A percentile compares a stretch with the other conserved stretches of the same genome.
These are phyloP conservation scores for Cladosporium sp. DNA, from an alignment of 2,329 filamentous ascomycete genomes.

Conservation along the genomic window DNA sequence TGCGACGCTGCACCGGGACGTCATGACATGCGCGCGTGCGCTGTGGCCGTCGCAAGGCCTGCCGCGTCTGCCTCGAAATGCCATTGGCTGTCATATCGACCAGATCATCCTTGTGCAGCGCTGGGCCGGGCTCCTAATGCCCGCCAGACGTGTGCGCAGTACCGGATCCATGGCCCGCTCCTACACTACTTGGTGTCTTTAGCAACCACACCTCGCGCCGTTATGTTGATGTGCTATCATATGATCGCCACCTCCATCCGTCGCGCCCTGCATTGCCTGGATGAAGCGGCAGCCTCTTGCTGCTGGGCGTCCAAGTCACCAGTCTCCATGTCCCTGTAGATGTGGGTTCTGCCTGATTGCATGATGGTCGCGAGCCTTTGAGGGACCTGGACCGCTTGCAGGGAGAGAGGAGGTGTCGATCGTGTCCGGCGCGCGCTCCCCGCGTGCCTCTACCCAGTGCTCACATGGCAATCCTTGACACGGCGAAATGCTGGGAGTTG, in stretches of 20 bases:
- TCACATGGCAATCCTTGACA: constrained; percentile 10
- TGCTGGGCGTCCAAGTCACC: background rate
- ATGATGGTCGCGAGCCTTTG: too few species aligned
- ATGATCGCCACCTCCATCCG: constrained; percentile 1
- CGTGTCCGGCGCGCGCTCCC: background rate
- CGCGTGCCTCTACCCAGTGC: background rate
- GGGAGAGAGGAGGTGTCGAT: background rate
- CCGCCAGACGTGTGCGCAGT: background rate
- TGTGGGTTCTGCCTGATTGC: too few species aligned
- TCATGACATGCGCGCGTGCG: background rate
- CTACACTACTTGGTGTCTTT: background rate
- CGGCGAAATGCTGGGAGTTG: too few species aligned
- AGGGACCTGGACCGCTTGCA: background rate
- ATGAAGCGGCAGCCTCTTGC: background rate
- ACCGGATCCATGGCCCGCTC: background rate
- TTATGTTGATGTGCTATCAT: background rate
- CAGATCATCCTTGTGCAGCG: background rate
- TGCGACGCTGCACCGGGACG: background rate
- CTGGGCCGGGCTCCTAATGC: background rate
- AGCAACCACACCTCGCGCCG: background rate
- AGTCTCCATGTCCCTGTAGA: too few species aligned
- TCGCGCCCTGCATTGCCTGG: background rate
- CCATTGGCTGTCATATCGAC: background rate
- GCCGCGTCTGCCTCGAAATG: background rate
- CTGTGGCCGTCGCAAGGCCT: background rate